A percentile compares a stretch with the other conserved stretches of the same genome.
phyloP scores from a whole-genome alignment of 129 eudicot species.

The Flaveria ramosissima region DNA sequence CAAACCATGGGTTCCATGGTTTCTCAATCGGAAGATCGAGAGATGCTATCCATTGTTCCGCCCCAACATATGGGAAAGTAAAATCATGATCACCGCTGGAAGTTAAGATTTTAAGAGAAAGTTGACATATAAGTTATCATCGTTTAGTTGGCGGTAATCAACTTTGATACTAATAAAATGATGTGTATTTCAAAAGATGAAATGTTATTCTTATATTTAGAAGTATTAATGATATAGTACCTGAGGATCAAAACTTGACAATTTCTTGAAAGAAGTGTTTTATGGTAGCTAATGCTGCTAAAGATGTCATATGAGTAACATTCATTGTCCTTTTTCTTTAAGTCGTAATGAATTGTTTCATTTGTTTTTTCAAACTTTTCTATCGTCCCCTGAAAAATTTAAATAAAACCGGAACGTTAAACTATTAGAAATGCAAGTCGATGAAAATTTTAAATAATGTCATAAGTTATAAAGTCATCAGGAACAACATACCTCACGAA shows the following conservation, averaged over 20 bases:
- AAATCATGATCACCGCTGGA: constrained; percentile 48
- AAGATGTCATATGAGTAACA: constrained; percentile 33
- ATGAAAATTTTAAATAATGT: background rate
- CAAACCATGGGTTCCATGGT: constrained; percentile 36
- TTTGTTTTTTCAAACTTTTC: constrained; percentile 28
- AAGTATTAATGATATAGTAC: background rate
- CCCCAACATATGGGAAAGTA: constrained; percentile 38
- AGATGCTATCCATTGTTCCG: constrained; percentile 32
- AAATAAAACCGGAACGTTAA: background rate
- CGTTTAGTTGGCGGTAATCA: too few relatives aligned
- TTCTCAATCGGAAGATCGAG: constrained; percentile 33
- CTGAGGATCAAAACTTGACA: constrained; percentile 26
- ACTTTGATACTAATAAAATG: too few relatives aligned
- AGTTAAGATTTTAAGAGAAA: background rate
- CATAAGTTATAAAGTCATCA: background rate
- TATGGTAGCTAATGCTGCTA: constrained; percentile 27
- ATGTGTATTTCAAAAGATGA: background rate
- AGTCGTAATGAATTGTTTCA: constrained; percentile 29
- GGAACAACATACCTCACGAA: constrained; percentile 42
- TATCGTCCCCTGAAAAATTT: constrained; percentile 22
- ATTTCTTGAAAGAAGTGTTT: constrained; percentile 24
- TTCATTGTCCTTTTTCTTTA: constrained; percentile 20
- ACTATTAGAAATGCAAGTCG: background rate
- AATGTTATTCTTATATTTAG: background rate
- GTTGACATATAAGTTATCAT: background rate